Percentiles rank a stretch among this genome's conserved stretches.
Conservation (phyloP, 441 rosid species). For the Eutrema salsugineum region DNA sequence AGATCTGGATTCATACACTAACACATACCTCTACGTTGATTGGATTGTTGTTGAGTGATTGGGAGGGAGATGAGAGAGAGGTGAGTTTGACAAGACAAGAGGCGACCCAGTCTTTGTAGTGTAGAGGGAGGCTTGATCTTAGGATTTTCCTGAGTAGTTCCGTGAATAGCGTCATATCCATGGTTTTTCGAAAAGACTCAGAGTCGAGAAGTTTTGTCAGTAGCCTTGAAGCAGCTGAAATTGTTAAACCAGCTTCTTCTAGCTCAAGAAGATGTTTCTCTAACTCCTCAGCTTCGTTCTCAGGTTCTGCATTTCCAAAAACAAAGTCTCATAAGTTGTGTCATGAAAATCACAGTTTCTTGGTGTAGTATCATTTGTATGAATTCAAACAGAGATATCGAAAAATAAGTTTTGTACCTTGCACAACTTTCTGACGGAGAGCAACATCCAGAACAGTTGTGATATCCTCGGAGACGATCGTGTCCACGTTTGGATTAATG, state of each 20-base stretch:
- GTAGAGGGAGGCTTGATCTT: conserved; percentile 63
- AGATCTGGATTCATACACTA: not conserved
- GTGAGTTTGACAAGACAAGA: conserved; percentile 69
- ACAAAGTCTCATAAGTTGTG: not conserved
- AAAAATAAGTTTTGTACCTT: conserved; percentile 36
- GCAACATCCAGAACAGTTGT: conserved; percentile 55
- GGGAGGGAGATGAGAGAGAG: conserved; percentile 34
- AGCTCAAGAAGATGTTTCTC: conserved; percentile 53
- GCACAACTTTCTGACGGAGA: conserved; percentile 52
- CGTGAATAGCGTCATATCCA: conserved; percentile 38
- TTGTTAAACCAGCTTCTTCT: conserved; percentile 72
- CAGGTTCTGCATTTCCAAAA: conserved; percentile 44
- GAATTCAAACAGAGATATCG: not conserved
- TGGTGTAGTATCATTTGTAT: not conserved
- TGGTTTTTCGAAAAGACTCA: conserved; percentile 41
- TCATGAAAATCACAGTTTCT: not conserved
- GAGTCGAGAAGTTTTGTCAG: conserved; percentile 69
- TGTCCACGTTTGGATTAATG: conserved; percentile 43
- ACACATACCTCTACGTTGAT: conserved; percentile 48
- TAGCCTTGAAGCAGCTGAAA: conserved; percentile 68
- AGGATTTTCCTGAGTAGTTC: conserved; percentile 51
- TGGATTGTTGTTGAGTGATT: conserved; percentile 42
- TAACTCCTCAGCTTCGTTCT: conserved; percentile 47
- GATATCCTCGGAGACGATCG: conserved; percentile 43
- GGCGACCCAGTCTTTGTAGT: conserved; percentile 79